Conservation (phyloP, 306 rosid genomes). For the Comarum palustre region DNA sequence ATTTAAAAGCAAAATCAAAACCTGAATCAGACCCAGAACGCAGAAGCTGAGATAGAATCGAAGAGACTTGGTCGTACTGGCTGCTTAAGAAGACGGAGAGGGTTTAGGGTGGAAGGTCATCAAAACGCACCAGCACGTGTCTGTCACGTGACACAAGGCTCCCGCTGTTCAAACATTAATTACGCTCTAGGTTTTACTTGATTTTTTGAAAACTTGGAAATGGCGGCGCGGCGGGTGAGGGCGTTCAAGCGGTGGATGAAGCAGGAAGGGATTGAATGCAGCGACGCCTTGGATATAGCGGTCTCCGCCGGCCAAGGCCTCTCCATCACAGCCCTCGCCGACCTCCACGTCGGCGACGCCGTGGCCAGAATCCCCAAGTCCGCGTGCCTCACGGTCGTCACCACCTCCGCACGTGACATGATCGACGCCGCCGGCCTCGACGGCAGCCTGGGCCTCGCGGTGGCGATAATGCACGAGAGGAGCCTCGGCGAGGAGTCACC, state of each 20-base stretch:
- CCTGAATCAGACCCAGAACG: not conserved
- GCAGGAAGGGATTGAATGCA: constrained; percentile 53
- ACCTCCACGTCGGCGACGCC: constrained; percentile 61
- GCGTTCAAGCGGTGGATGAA: constrained; percentile 92
- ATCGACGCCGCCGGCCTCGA: constrained; percentile 33
- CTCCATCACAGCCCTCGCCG: constrained; percentile 35
- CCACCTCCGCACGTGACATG: constrained; percentile 51
- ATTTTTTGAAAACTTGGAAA: not conserved
- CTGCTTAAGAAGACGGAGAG: too few relatives aligned
- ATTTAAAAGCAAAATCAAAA: not conserved
- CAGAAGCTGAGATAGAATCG: not conserved
- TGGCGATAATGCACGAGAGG: constrained; percentile 79
- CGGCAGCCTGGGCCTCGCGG: constrained; percentile 47
- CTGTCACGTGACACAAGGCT: too few relatives aligned
- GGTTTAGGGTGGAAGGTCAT: too few relatives aligned
- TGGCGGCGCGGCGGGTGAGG: constrained; percentile 57
- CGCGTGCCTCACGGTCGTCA: constrained; percentile 67
- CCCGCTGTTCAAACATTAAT: too few relatives aligned
- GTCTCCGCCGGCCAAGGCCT: not conserved
- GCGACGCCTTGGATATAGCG: constrained; percentile 51
- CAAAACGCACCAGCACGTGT: too few relatives aligned
- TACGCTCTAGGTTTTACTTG: not conserved
- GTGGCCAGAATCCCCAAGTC: constrained; percentile 78
- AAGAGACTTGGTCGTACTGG: too few relatives aligned
- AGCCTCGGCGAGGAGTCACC: constrained; percentile 59